Conservation (phyloP, 192 early-diverging fungal genomes). For the Coemansia sp. region DNA sequence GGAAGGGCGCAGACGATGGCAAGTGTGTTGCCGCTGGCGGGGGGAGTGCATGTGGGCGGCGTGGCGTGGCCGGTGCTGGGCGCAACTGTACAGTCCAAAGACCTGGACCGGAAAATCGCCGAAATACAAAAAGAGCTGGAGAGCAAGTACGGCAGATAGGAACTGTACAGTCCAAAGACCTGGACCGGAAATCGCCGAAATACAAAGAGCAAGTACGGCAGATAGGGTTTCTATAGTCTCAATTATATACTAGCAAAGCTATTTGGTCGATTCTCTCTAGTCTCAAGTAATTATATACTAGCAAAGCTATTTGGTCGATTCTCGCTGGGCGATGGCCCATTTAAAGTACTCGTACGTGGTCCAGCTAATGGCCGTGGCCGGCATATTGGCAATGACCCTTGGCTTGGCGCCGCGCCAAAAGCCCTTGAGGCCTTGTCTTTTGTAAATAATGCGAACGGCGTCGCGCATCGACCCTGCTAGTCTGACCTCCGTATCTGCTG, state of each 20-base stretch:
- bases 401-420: constrained; percentile 80
- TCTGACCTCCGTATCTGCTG: constrained; percentile 68
- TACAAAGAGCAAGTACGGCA: too few species aligned
- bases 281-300: too few species aligned
- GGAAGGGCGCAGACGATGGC: background rate
- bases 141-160: background rate
- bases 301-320: background rate
- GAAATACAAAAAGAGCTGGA: background rate
- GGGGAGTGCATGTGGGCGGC: constrained; percentile 7
- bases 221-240: too few species aligned
- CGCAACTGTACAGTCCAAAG: background rate
- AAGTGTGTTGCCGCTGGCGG: background rate
- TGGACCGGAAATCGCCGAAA: too few species aligned
- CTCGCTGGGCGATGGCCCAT: constrained; percentile 61
- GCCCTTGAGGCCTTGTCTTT: constrained; percentile 71
- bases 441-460: constrained; percentile 75
- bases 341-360: constrained; percentile 87
- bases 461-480: constrained; percentile 68
- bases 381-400: constrained; percentile 86
- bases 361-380: constrained; percentile 94
- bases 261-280: constrained; percentile 15
- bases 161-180: too few species aligned
- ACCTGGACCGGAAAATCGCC: background rate
- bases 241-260: too few species aligned
- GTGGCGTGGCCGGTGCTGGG: constrained; percentile 46